phyloP scores from a whole-genome alignment of 345 rosid species.

The Eucalyptus melliodora region DNA sequence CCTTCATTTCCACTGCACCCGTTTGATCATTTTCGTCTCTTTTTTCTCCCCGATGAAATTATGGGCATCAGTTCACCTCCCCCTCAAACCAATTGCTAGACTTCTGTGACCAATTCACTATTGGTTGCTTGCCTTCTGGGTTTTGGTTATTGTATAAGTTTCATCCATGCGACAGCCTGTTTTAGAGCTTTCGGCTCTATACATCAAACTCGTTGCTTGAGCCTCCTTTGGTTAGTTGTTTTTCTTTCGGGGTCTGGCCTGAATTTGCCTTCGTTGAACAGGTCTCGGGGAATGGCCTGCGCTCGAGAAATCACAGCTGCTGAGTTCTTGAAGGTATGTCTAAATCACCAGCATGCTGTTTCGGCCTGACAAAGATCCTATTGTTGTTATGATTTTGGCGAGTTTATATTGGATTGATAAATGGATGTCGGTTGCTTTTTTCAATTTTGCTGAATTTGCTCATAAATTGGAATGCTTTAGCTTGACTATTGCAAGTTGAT shows the following conservation, averaged over 20 bases:
- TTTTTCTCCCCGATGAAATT: neutral
- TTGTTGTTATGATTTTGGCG: neutral
- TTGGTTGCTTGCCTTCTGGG: neutral
- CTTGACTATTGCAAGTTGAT: neutral
- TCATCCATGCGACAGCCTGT: neutral
- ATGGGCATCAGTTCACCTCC: neutral
- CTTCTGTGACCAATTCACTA: neutral
- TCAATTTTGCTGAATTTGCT: neutral
- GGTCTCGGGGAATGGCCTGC: conserved; percentile 12
- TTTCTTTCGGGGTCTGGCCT: neutral
- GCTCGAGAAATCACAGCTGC: conserved; percentile 14
- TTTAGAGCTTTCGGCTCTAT: neutral
- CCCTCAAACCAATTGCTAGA: neutral
- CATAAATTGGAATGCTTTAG: neutral
- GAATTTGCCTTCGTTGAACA: neutral
- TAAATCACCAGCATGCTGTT: neutral
- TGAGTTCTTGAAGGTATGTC: conserved; percentile 20
- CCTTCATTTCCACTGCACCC: neutral
- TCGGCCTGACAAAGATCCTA: neutral
- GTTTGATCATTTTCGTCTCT: neutral
- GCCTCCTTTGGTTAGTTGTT: neutral
- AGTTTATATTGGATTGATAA: neutral
- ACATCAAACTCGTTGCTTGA: neutral
- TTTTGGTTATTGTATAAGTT: neutral
- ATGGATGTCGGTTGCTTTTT: neutral